Conservation (phyloP, 179 eudicot species). For the Spergularia azorica region DNA sequence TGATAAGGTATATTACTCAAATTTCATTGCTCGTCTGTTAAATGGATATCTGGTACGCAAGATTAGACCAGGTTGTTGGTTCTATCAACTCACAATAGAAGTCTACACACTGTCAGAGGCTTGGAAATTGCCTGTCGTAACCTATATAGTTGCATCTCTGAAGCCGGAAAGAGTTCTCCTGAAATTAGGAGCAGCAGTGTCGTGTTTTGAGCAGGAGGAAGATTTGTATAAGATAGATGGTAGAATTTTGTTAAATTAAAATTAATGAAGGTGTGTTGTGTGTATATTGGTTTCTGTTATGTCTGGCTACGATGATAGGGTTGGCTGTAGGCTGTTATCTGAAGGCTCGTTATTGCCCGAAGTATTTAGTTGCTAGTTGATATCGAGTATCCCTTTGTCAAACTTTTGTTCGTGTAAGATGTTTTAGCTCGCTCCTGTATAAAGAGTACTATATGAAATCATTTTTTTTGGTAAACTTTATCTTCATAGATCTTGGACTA, state of each 20-base stretch:
- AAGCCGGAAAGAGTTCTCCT: not conserved
- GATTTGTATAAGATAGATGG: not conserved
- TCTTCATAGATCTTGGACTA: no score
- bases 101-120: not conserved
- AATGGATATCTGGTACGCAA: constrained; percentile 8
- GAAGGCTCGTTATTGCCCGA: not conserved
- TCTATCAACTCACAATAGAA: not conserved
- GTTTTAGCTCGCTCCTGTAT: no score
- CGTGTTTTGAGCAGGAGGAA: not conserved
- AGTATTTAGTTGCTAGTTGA: no score
- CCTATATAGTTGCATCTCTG: not conserved
- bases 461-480: no score
- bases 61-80: not conserved
- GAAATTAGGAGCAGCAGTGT: constrained; percentile 6
- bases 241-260: not conserved
- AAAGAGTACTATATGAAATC: no score
- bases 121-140: constrained; percentile 1
- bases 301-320: not conserved
- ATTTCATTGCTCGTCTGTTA: constrained; percentile 17
- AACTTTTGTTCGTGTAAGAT: no score
- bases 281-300: not conserved
- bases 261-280: not conserved
- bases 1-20: constrained; percentile 3
- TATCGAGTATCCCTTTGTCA: no score
- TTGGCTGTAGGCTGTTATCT: not conserved